Conservation (phyloP, 352 stramenopile genomes). For the Phytophthora uliginosa region DNA sequence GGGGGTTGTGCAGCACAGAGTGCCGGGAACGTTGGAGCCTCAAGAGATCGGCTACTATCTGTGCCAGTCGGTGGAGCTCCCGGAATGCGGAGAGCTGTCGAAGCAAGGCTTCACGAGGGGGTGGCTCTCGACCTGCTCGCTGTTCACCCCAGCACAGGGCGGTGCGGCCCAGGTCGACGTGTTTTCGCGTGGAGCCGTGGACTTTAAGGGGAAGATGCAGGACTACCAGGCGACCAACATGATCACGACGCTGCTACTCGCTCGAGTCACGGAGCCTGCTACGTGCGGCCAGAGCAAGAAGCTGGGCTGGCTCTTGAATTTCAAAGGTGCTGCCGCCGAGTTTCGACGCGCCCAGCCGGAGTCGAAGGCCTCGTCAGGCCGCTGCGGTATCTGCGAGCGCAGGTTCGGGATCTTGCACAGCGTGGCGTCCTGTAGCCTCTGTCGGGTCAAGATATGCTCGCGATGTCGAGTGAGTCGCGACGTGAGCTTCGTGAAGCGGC, state of each 20-base stretch:
- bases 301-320: slow-evolving; percentile 50
- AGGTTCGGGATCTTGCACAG: slow-evolving; percentile 49
- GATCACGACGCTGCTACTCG: slow-evolving; percentile 32
- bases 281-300: slow-evolving; percentile 72
- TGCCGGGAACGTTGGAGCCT: background rate
- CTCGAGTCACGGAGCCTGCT: slow-evolving; percentile 40
- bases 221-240: slow-evolving; percentile 38
- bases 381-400: slow-evolving; percentile 48
- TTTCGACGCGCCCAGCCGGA: slow-evolving; percentile 27
- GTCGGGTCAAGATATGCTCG: slow-evolving; percentile 45
- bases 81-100: slow-evolving; percentile 19
- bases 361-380: slow-evolving; percentile 11
- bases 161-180: slow-evolving; percentile 25
- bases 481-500: slow-evolving; percentile 37
- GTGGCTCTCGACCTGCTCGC: slow-evolving; percentile 40
- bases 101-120: slow-evolving; percentile 16
- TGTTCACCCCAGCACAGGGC: slow-evolving; percentile 25
- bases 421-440: slow-evolving; percentile 46
- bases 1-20: slow-evolving; percentile 28
- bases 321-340: slow-evolving; percentile 21
- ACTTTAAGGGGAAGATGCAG: slow-evolving; percentile 42
- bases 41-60: slow-evolving; percentile 36
- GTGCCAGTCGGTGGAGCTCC: slow-evolving; percentile 33
- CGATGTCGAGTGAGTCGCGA: slow-evolving; percentile 45
- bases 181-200: slow-evolving; percentile 30